Evolutionary conservation across 164 flowering plant species (phyloP).

Genomic region (Umbellularia californica): DNA sequence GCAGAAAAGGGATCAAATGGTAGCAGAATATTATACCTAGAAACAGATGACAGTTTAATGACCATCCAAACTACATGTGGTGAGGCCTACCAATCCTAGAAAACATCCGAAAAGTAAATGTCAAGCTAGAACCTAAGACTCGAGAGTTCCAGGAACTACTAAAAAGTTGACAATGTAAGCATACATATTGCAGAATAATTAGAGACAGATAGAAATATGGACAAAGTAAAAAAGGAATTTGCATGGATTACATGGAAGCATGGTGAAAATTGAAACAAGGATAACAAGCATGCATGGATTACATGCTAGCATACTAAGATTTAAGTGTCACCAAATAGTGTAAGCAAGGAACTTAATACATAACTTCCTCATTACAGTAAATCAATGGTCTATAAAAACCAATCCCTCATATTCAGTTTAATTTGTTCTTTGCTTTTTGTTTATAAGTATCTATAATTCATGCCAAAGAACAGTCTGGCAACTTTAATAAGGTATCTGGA

Average conservation of each 20-base stretch:
- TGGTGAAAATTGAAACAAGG: neutral
- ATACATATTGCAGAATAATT: neutral
- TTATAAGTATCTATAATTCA: neutral
- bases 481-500: neutral
- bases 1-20: neutral
- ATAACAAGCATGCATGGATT: neutral
- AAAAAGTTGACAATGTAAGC: neutral
- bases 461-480: neutral
- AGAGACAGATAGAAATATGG: neutral
- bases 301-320: neutral
- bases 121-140: neutral
- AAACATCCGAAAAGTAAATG: neutral
- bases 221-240: neutral
- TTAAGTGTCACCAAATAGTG: neutral
- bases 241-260: neutral
- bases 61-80: neutral
- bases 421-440: neutral
- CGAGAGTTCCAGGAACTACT: neutral
- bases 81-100: neutral
- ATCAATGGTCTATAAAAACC: neutral
- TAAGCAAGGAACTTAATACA: too few relatives aligned
- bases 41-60: neutral
- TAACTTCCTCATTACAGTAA: too few relatives aligned
- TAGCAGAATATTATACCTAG: neutral
- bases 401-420: neutral